Evolutionary conservation across 2,329 filamentous ascomycete genomes (phyloP), one percentile per base, ranked within the genome.

Genomic region (Pestalotiopsis sp.): DNA sequence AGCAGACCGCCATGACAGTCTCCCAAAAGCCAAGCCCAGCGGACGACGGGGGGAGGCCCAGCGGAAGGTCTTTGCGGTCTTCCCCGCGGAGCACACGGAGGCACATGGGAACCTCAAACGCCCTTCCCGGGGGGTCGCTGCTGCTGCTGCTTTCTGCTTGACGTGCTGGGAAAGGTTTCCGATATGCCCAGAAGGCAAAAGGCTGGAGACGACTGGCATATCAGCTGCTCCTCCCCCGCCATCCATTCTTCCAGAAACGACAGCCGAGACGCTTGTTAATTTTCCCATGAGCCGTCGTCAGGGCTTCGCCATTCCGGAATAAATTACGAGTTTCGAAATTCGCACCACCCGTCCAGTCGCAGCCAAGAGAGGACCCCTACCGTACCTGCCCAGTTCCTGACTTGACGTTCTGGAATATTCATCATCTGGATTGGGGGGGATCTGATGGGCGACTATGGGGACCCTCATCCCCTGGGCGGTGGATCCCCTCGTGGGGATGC

Each of bases 61-160:
- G 62, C 62, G 62, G 62, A 38, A 64, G 39, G 36, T 23, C 62
- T 64, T 20, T n/a, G 39, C 62, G 38, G 38, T n/a, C 62, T 64
- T 64, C 62, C 62, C 62, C 62, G 62, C 62, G 39, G 31, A 25
- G 56, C 56, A 25, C 20, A 25, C 14, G 14, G 20, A 14, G 31
- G 13, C 23, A 23, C 12, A 14, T 27, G 25, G 14, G 36, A 60
- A 13, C 45, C 45, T 52, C 45, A 52, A 52, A 52, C 45, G 20
- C n/a, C 17, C 14, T 52, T n/a, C 45, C 41, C 7, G 31, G 6
- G 31, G 31, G 31, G 7, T 31, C 31, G 6, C 31, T 36, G 31
- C 31, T 36, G 31, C 31, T 36, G 31, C 31, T 36, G 27, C 27
- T 36, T 36, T 6, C 2, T 36, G 31, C 31, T 9, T 52, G 7